Base-by-base conservation (phyloP, 495 filamentous ascomycete genomes). In the Penicillium subrubescens region DNA sequence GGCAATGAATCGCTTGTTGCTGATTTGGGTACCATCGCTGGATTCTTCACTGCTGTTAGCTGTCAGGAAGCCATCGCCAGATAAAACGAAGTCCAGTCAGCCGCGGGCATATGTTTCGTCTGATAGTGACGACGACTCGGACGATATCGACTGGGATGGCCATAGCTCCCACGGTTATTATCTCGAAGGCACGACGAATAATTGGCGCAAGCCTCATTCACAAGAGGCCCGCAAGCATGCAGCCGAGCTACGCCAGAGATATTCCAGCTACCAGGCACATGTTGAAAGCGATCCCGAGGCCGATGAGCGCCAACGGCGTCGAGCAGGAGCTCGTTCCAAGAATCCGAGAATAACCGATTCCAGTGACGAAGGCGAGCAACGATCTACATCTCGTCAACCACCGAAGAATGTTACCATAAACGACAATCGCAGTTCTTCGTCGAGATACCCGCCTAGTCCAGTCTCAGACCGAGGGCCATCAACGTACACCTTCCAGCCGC, bases 281-380 rank as follows among this genome's bases (percentile, higher is more conserved):
- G 78, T 82, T 11, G 78, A 81, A 63, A 79, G 72, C 57, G 79
- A 81, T 39, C 61, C 72, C 5, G 80, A 82, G 21, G 62, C 70
- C 2, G 65, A 69, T 31, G 66, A 68, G 19, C 59, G 64, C 21
- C 19, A 17, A 34, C 27, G 44, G 25, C 62, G 43, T 56, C 60
- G 61, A 8, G 25, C 25, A 27, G 56, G 37, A 44, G 44, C 11
- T 8, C 55, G 3, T n/a, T 37, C 57, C 46, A 54, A 25, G 19
- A 55, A 58, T n/a, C 25, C 50, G 1, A 50, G 34, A 46, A 29
- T 61, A 61, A 51, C 66, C 52, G 43, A 60, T 34, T 63, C 66
- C 59, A 68, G 65, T 31, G 65, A 66, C 35, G 77, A 68, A 55
- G 71, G 41, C 55, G 65, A 67, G 61, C 73, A 67, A 63, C 68